phyloP scores from a whole-genome alignment of 2,329 filamentous ascomycete species.

The Aspergillus brunneoviolaceus region DNA sequence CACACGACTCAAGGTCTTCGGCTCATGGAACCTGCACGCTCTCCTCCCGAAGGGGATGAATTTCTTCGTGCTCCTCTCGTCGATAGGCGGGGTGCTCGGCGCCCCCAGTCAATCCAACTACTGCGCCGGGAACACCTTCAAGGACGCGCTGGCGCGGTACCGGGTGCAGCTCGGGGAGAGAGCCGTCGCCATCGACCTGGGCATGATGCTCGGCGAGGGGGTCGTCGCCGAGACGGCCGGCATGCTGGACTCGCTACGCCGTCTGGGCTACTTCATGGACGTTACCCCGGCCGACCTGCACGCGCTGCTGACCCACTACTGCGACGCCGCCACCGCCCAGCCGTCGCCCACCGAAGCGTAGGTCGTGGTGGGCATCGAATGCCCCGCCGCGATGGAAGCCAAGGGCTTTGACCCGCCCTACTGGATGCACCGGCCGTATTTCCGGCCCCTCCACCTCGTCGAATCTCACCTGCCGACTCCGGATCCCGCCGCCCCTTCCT shows the following conservation, averaged over 20 bases:
- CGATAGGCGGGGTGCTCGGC: conserved; percentile 28
- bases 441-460: too few relatives aligned
- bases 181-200: conserved; percentile 4
- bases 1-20: conserved; percentile 34
- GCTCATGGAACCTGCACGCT: conserved; percentile 32
- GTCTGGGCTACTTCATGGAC: conserved; percentile 1
- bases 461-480: too few relatives aligned
- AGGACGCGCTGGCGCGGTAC: conserved; percentile 7
- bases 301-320: conserved; percentile 37
- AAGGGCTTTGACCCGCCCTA: too few relatives aligned
- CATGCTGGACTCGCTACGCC: neutral
- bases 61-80: conserved; percentile 46
- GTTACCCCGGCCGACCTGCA: conserved; percentile 26
- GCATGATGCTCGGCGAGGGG: conserved; percentile 12
- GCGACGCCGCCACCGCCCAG: too few relatives aligned
- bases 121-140: neutral
- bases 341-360: too few relatives aligned
- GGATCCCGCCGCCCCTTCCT: too few relatives aligned
- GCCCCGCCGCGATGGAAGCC: too few relatives aligned
- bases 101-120: conserved; percentile 1
- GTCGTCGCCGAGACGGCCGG: conserved; percentile 16
- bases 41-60: conserved; percentile 33
- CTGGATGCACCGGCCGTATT: too few relatives aligned
- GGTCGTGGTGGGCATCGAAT: too few relatives aligned
- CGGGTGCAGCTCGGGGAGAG: neutral